Base-by-base conservation (phyloP, 345 rosid species). In the Balakata baccata region DNA sequence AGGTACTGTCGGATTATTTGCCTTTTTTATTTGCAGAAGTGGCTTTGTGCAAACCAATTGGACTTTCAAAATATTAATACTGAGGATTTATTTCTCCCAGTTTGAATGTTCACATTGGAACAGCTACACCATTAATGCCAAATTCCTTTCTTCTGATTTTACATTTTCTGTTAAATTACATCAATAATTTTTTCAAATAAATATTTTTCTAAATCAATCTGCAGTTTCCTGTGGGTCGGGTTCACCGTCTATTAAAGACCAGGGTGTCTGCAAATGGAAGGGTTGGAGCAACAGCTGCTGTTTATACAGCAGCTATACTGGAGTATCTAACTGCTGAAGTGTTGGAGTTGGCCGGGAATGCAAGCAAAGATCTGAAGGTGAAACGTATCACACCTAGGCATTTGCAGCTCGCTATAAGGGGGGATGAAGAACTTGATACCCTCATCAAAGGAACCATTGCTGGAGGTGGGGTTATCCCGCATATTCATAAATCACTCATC, bases 301-400 rank as follows among this genome's bases (percentile, higher is more conserved):
- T 79, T 12, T 79, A 74, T 29, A 74, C 75, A 9, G 82, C 82
- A 47, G 82, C 78, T 49, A 79, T 79, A 56, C 50, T 74, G 67
- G 78, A 79, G 58, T 74, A 74, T 51, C 68, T 79, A 56, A 79
- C 82, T 22, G 82, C 82, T 5, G 75, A 79, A 66, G 82, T 74
- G 50, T 63, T 74, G 71, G 81, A 78, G 77, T 78, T 78, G 77
- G 81, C 81, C 0, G 81, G 81, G 11, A 78, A 78, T 38, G 81
- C 81, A 18, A 78, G 81, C 70, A 78, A 78, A 64, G 81, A 78
- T 74, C 64, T 78, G 46, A 78, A 78, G 71, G 81, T 78, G 41
- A 78, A 78, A 63, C 81, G 81, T 63, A 78, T 78, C 38, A 78
- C 81, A 16, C 81, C 81, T 1, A 78, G 81, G 74, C 81, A 78